These are phyloP conservation scores for Ophiocordyceps unilateralis DNA, from an alignment of 2,329 filamentous ascomycete species.

Conservation along the genomic window DNA sequence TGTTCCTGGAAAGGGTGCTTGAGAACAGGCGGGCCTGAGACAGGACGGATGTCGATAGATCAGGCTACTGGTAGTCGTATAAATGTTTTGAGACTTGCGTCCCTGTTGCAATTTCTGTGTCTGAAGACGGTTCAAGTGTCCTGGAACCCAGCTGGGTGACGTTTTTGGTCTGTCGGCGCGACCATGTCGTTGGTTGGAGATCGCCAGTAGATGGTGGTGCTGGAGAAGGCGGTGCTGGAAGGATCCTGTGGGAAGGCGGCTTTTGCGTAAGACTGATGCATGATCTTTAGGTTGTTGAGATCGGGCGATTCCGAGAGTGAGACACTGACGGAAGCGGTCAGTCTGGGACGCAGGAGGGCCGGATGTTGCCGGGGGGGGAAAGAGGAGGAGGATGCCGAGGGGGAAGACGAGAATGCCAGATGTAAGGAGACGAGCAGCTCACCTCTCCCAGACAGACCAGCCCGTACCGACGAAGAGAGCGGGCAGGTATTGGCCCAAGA, in stretches of 20 bases:
- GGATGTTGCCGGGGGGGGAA: background rate
- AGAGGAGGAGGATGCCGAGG: background rate
- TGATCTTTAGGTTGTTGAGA: constrained; percentile 3
- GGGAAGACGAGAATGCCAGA: background rate
- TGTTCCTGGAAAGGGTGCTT: background rate
- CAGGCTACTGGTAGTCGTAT: background rate
- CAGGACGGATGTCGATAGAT: background rate
- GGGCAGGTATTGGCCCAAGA: constrained; percentile 28
- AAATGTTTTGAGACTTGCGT: background rate
- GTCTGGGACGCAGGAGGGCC: background rate
- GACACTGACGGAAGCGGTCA: constrained; percentile 1
- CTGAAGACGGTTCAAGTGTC: no score
- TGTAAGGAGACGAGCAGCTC: constrained; percentile 8
- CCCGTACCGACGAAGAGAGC: constrained; percentile 40
- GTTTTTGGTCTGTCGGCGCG: background rate
- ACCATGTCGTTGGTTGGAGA: no score
- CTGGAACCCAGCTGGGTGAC: background rate
- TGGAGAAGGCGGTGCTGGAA: constrained; percentile 5
- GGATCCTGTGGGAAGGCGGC: constrained; percentile 5
- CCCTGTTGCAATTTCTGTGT: no score
- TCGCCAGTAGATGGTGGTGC: constrained; percentile 8
- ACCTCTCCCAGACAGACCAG: constrained; percentile 33
- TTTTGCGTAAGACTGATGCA: constrained; percentile 5
- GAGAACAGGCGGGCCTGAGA: background rate
- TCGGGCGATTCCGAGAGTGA: background rate